Evolutionary conservation across 164 flowering plant genomes (phyloP).

Genomic region (Piper longum): DNA sequence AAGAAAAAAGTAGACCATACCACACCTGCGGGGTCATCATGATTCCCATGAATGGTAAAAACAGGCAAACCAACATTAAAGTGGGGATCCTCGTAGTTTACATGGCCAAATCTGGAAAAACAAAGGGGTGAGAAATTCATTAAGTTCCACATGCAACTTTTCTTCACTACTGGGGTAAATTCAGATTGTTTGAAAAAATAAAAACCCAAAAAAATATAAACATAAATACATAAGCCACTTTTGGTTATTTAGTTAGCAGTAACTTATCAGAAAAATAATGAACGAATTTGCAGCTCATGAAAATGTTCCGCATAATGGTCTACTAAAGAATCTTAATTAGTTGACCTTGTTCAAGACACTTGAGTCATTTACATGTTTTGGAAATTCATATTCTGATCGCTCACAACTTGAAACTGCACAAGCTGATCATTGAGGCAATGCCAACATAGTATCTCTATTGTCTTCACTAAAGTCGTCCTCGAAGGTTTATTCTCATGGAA

Average conservation of each 20-base stretch:
- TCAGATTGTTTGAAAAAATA: no score
- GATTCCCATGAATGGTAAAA: slow-evolving; percentile 96
- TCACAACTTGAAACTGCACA: slow-evolving; percentile 95
- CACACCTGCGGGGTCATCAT: slow-evolving; percentile 99
- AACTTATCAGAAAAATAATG: no score
- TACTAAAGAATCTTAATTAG: no score
- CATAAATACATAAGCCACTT: no score
- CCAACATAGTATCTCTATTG: slow-evolving; percentile 87
- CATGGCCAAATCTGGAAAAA: slow-evolving; percentile 83
- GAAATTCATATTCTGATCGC: slow-evolving; percentile 92
- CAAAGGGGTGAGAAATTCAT: background rate
- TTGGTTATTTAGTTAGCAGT: no score
- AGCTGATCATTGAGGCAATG: slow-evolving; percentile 82
- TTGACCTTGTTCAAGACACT: no score
- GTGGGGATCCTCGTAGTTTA: slow-evolving; percentile 96
- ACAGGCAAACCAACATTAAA: slow-evolving; percentile 98
- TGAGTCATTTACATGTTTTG: slow-evolving; percentile 38
- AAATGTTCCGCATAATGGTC: no score
- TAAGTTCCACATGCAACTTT: background rate
- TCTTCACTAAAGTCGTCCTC: slow-evolving; percentile 71
- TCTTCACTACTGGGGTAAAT: no score
- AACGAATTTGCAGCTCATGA: no score
- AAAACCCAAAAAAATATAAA: no score
- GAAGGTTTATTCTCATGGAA: slow-evolving; percentile 99
- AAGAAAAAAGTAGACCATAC: slow-evolving; percentile 25